These are phyloP conservation scores for Hymenoscyphus linearis DNA, from an alignment of 2,329 filamentous ascomycete genomes.

Conservation along the genomic window DNA sequence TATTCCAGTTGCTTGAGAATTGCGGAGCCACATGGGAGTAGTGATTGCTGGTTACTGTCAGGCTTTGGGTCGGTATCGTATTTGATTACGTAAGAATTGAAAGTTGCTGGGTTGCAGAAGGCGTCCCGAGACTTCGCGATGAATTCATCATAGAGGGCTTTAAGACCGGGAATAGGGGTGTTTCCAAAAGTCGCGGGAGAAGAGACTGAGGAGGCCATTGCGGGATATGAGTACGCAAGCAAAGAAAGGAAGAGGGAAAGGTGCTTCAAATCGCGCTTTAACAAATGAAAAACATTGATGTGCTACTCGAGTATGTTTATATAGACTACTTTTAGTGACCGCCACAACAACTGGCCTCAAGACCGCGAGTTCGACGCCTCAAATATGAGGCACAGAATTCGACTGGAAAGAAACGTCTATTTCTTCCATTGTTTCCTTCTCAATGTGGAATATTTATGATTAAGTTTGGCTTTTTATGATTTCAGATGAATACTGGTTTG, in stretches of 20 bases:
- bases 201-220: background rate
- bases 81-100: background rate
- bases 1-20: conserved; percentile 17
- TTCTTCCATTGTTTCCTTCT: too few relatives aligned
- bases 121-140: background rate
- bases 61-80: background rate
- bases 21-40: conserved; percentile 14
- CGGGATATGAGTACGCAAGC: background rate
- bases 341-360: too few relatives aligned
- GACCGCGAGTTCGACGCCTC: background rate
- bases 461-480: too few relatives aligned
- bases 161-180: background rate
- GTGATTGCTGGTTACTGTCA: background rate
- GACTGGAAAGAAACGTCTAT: too few relatives aligned
- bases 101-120: conserved; percentile 2
- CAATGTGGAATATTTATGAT: too few relatives aligned
- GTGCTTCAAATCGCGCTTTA: background rate
- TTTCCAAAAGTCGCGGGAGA: background rate
- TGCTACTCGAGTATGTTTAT: too few relatives aligned
- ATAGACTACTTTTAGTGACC: too few relatives aligned
- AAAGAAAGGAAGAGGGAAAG: background rate
- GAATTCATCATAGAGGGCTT: background rate
- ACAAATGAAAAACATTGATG: background rate
- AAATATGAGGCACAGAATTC: too few relatives aligned
- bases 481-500: too few relatives aligned